phyloP scores from a whole-genome alignment of 2,329 filamentous ascomycete genomes.

The Didymella pomorum region DNA sequence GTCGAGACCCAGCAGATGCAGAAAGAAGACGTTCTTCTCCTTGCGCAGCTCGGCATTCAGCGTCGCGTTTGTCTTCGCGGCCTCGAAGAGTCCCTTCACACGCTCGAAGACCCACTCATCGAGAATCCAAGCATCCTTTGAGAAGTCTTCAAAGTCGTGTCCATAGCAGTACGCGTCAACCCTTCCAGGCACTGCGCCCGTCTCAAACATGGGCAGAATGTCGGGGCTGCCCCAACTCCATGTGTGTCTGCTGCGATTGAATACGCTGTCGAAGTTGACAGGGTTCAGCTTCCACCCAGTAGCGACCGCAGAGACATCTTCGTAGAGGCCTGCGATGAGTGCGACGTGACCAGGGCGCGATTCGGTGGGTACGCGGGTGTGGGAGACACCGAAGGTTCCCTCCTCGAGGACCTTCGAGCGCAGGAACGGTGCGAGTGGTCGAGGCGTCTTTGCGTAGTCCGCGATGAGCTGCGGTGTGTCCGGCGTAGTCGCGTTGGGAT shows the following conservation, averaged over 20 bases:
- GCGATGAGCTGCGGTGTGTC: slow-evolving; percentile 12
- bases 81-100: slow-evolving; percentile 84
- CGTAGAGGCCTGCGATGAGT: slow-evolving; percentile 93
- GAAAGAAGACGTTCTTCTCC: slow-evolving; percentile 92
- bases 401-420: slow-evolving; percentile 87
- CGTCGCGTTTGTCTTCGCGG: slow-evolving; percentile 79
- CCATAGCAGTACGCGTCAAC: slow-evolving; percentile 89
- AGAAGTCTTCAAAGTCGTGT: slow-evolving; percentile 89
- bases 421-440: slow-evolving; percentile 88
- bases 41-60: slow-evolving; percentile 75
- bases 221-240: slow-evolving; percentile 99
- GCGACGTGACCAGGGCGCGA: slow-evolving; percentile 96
- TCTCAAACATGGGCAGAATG: slow-evolving; percentile 95
- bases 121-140: slow-evolving; percentile 77
- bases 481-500: slow-evolving; percentile 63
- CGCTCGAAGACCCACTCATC: slow-evolving; percentile 97
- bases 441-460: slow-evolving; percentile 62
- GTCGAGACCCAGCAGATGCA: slow-evolving; percentile 91
- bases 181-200: slow-evolving; percentile 85
- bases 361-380: slow-evolving; percentile 95
- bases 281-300: slow-evolving; percentile 99
- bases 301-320: slow-evolving; percentile 96
- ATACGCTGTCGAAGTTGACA: slow-evolving; percentile 98
- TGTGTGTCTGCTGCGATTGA: slow-evolving; percentile 94
- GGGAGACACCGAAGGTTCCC: slow-evolving; percentile 95